Evolutionary conservation across 352 stramenopile species (phyloP).

Genomic region (Phytopythium vexans): DNA sequence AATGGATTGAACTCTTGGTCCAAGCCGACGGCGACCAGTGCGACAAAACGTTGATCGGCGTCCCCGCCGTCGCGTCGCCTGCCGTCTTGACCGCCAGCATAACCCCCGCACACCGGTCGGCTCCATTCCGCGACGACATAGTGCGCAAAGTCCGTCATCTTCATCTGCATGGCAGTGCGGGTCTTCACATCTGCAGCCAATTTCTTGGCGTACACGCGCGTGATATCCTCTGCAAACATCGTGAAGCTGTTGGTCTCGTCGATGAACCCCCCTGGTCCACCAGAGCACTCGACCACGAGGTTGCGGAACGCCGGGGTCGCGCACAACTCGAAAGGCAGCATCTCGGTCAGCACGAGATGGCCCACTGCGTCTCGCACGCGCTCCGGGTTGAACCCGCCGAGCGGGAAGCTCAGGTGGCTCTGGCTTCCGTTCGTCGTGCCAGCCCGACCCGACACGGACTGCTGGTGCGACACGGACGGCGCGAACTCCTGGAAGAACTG

Average conservation of each 20-base stretch:
- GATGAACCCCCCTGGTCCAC: slow-evolving; percentile 20
- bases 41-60: slow-evolving; percentile 19
- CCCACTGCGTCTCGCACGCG: slow-evolving; percentile 59
- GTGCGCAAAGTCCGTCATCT: slow-evolving; percentile 54
- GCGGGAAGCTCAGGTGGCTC: neutral
- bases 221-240: slow-evolving; percentile 43
- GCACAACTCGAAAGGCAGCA: slow-evolving; percentile 68
- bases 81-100: neutral
- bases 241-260: slow-evolving; percentile 39
- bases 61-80: neutral
- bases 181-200: slow-evolving; percentile 46
- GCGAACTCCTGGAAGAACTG: slow-evolving; percentile 35
- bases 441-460: neutral
- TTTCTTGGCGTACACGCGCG: slow-evolving; percentile 45
- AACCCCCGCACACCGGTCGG: neutral
- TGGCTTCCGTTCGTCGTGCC: neutral
- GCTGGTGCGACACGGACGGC: neutral
- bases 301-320: slow-evolving; percentile 53
- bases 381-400: slow-evolving; percentile 33
- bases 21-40: slow-evolving; percentile 53
- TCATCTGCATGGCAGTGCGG: slow-evolving; percentile 49
- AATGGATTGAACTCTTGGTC: slow-evolving; percentile 69
- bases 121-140: slow-evolving; percentile 57
- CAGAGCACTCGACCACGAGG: slow-evolving; percentile 55
- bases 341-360: slow-evolving; percentile 62